Evolutionary conservation across 2,329 filamentous ascomycete species (phyloP).

Genomic region (Fusarium gaditjirri): DNA sequence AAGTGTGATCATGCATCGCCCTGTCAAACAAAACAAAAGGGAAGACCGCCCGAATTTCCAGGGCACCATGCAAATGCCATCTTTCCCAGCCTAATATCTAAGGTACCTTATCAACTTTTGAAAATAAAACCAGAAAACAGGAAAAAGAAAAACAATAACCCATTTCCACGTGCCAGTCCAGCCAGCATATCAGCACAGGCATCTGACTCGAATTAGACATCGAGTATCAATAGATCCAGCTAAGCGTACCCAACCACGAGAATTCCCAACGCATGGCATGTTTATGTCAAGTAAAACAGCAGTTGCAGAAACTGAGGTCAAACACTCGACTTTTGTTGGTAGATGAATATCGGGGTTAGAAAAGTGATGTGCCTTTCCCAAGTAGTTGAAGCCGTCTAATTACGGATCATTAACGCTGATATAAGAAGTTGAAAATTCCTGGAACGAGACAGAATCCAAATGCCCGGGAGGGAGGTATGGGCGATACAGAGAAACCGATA

Average conservation of each 20-base stretch:
- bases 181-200: constrained; percentile 5
- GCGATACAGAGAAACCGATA: constrained; percentile 27
- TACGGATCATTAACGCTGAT: constrained; percentile 33
- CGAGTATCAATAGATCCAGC: not conserved
- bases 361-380: constrained; percentile 25
- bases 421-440: constrained; percentile 32
- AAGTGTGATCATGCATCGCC: not conserved
- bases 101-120: constrained; percentile 19
- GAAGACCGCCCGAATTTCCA: constrained; percentile 10
- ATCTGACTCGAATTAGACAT: not conserved
- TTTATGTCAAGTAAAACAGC: not conserved
- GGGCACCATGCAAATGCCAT: constrained; percentile 35
- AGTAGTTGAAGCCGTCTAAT: constrained; percentile 9
- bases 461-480: constrained; percentile 31
- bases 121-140: not conserved
- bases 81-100: constrained; percentile 33
- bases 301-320: not conserved
- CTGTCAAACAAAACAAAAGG: not conserved
- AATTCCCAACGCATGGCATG: not conserved
- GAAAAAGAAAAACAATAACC: not conserved
- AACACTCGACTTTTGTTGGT: constrained; percentile 14
- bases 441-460: not conserved
- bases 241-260: not conserved
- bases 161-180: constrained; percentile 2
- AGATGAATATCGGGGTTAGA: constrained; percentile 5